Evolutionary conservation across 257 asterid genomes (phyloP), one percentile per base, ranked within the genome.

Genomic region (Penstemon newberryi): DNA sequence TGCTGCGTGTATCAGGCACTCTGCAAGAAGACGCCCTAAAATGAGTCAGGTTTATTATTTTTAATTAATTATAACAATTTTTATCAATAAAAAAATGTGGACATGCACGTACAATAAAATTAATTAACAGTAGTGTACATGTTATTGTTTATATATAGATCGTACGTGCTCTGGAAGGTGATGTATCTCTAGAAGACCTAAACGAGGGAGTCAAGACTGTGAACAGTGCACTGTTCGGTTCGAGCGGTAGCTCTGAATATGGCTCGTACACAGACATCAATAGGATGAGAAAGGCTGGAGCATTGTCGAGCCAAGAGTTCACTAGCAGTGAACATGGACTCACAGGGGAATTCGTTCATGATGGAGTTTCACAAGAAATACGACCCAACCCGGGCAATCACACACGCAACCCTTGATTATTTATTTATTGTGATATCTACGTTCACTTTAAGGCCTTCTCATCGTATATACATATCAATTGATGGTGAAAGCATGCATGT

Each of bases 1-100:
- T 6, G 92, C 83, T 41, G 90, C 96, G 1, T 76, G 84, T 42
- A 77, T 83, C 53, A 77, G 95, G 73, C 96, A 89, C 63, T 92
- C 98, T 61, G 96, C 96, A 4, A 78, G 87, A 56, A 80, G 84
- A 62, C 98, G 98, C 19, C 96, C 98, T 9, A 92, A 73, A 77
- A 92, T 88, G 98, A 92, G 98, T 52, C 92, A 86, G 92, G 98
- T 88, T 44, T 37, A 19, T 4, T 2, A 8, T 15, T 13, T 47
- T 18, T 39, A 13, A 9, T 38, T 40, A 12, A 10, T 7, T 7
- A 5, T 60, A 39, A 4, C 11, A 4, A 9, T 0, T 37, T n/a
- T 10, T 6, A 2, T 13, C 1, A n/a, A 38, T 6, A 39, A 5
- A n/a, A 25, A 25, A 39, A 39, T 6, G 5, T 36, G 41, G 8